Evolutionary conservation across 192 early-diverging fungal species (phyloP), one percentile per base, ranked within the genome.

Genomic region (Coemansia sp.): DNA sequence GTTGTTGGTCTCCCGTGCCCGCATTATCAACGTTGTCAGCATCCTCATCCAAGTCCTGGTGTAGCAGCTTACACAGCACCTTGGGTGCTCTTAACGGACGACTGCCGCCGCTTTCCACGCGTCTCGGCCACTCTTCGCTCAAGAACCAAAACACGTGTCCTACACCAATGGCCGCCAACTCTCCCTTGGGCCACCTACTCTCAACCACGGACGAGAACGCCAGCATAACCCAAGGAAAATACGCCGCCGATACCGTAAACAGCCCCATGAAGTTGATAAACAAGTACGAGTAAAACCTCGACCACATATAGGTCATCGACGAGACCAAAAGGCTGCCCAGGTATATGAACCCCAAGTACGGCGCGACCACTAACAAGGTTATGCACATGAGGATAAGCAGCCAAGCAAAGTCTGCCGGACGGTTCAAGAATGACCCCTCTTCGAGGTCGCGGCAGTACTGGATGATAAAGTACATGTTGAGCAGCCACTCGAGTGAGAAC

Each of bases 81-180:
- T 37, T 60, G 0, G 82, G 82, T 1, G 82, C 77, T 11, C 45
- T 58, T 19, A 84, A 41, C 9, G 64, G 38, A 10, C 65, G 39
- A 5, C 8, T 37, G 0, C 82, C 82, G 7, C 74, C 77, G 69
- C 90, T 91, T 27, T 86, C 86, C 39, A 74, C 83, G 62, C 89
- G 79, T 12, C 77, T 75, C 10, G 95, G 95, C 91, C 94, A 99
- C 15, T 97, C 93, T 66, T 98, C 96, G 59, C 94, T 93, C 29
- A 97, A 85, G 69, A 94, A 99, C 76, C 94, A 99, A 64, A 98
- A 96, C 15, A 96, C 75, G 84, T 99, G 98, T 5, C 95, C 96
- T 5, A 94, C 89, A 7, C 84, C 84, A 69, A 99, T 90, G 3
- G 95, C 96, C 46, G 91, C 74, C 32, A 95, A 68, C 79, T 98